Percentiles rank a stretch among this genome's conserved stretches.
Evolutionary conservation across 2,329 filamentous ascomycete species (phyloP).

Genomic region (Pochonia chlamydosporia): DNA sequence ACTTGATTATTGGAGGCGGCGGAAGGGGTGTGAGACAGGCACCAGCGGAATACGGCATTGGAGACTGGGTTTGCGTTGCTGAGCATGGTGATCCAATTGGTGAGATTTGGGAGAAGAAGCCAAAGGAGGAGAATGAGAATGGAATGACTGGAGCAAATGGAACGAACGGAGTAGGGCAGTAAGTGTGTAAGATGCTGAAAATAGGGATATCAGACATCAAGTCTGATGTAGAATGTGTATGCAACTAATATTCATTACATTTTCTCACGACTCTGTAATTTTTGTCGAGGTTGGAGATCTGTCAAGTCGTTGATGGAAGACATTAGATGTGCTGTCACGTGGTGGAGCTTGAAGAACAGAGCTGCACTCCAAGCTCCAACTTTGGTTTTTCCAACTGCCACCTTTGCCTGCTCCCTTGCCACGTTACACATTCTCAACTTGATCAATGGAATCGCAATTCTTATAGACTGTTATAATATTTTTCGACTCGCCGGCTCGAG

Average conservation of each 20-base stretch:
- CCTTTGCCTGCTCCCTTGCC: background rate
- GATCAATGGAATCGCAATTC: background rate
- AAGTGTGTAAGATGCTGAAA: background rate
- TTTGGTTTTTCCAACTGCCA: background rate
- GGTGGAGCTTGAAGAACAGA: background rate
- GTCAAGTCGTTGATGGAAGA: too few relatives aligned
- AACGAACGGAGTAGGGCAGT: background rate
- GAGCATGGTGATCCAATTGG: slow-evolving; percentile 62
- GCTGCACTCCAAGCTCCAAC: too few relatives aligned
- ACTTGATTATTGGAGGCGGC: slow-evolving; percentile 73
- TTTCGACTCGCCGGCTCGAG: background rate
- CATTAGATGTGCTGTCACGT: slow-evolving; percentile 7
- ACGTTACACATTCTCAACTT: background rate
- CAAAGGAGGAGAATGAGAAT: slow-evolving; percentile 6
- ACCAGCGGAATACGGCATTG: slow-evolving; percentile 57
- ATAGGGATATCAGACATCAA: background rate
- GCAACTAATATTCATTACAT: background rate
- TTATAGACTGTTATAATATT: background rate
- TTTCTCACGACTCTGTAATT: too few relatives aligned
- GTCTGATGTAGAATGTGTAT: background rate
- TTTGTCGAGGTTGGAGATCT: background rate
- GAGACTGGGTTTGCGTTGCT: slow-evolving; percentile 64
- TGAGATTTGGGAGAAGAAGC: slow-evolving; percentile 53
- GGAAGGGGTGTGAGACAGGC: slow-evolving; percentile 62
- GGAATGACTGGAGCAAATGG: background rate